Conservation (phyloP, 352 stramenopile genomes). For the Globisporangium parvum region DNA sequence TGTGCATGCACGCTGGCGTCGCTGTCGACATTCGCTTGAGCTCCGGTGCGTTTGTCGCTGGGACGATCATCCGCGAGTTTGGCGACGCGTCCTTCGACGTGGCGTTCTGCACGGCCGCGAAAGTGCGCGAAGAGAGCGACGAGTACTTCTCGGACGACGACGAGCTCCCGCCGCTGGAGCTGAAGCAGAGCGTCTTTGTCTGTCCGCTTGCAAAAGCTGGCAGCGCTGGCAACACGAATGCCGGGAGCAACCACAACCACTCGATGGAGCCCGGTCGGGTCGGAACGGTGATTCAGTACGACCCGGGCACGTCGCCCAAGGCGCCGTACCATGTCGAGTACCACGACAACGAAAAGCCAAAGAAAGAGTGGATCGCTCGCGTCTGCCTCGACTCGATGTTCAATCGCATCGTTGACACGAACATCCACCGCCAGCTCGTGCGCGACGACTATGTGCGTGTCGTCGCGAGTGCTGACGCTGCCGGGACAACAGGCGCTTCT, state of each 20-base stretch:
- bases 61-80: constrained; percentile 39
- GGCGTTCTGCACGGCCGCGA: constrained; percentile 30
- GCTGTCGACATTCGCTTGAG: constrained; percentile 36
- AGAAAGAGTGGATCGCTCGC: constrained; percentile 24
- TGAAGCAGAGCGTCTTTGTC: constrained; percentile 30
- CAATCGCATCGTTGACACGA: constrained; percentile 16
- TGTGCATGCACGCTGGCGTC: constrained; percentile 36
- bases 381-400: constrained; percentile 34
- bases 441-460: constrained; percentile 49
- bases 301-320: constrained; percentile 17
- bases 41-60: constrained; percentile 28
- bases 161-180: constrained; percentile 24
- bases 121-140: constrained; percentile 31
- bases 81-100: constrained; percentile 34
- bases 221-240: not conserved
- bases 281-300: constrained; percentile 24
- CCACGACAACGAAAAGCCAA: constrained; percentile 18
- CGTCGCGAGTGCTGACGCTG: not conserved
- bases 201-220: constrained; percentile 19
- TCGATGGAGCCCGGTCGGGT: constrained; percentile 19
- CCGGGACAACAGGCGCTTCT: not conserved
- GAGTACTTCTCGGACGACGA: constrained; percentile 35
- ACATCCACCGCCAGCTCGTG: constrained; percentile 26
- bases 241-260: constrained; percentile 1
- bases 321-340: constrained; percentile 30